These are phyloP conservation scores for Acacia acuminata DNA, from an alignment of 306 rosid genomes.

Conservation along the genomic window DNA sequence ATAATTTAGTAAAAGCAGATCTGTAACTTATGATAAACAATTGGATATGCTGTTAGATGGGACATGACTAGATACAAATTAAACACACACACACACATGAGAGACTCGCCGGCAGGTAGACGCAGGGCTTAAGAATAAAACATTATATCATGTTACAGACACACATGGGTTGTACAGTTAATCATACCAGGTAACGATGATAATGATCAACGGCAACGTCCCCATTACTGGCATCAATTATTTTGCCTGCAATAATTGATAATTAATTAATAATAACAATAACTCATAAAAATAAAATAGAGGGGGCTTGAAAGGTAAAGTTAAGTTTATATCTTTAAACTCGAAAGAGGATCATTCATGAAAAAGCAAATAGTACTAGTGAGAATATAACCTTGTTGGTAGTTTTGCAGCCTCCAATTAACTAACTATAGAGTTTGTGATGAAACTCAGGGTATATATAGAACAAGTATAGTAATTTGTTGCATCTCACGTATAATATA, in stretches of 20 bases:
- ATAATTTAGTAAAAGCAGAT: background rate
- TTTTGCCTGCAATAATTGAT: constrained; percentile 26
- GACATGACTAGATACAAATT: too few species aligned
- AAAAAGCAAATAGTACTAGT: background rate
- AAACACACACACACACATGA: too few species aligned
- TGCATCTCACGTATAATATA: too few species aligned
- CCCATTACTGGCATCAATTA: constrained; percentile 29
- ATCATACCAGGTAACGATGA: constrained; percentile 15
- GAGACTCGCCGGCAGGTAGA: too few species aligned
- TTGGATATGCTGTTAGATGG: background rate
- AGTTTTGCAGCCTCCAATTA: background rate
- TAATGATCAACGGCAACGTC: constrained; percentile 42
- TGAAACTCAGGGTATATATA: too few species aligned
- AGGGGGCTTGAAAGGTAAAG: background rate
- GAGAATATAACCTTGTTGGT: background rate
- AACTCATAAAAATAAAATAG: background rate
- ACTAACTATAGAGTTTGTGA: too few species aligned
- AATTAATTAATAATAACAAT: background rate
- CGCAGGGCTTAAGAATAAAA: background rate
- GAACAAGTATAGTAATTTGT: too few species aligned
- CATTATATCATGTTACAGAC: background rate
- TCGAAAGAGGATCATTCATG: background rate
- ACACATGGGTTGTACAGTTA: background rate
- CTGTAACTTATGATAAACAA: background rate
- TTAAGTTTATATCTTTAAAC: background rate